Evolutionary conservation across 768 basidiomycete species (phyloP).

Genomic region (Phylloporus arenicola): DNA sequence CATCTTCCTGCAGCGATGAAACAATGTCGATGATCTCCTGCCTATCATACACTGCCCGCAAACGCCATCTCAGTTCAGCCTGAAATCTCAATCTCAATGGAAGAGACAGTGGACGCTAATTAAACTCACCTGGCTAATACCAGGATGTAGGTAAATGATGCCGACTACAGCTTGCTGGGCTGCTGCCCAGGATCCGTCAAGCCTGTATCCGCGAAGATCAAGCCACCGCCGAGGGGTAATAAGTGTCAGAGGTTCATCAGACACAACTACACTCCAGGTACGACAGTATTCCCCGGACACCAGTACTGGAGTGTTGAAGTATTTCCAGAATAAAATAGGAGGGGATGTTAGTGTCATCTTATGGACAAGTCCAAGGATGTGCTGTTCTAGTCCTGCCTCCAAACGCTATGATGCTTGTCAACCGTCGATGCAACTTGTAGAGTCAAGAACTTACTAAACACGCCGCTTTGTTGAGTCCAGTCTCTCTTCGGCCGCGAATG

Average conservation of each 20-base stretch:
- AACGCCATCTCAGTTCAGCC: conserved; percentile 67
- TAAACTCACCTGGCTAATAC: conserved; percentile 59
- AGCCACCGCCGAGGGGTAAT: conserved; percentile 73
- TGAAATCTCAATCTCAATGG: conserved; percentile 24
- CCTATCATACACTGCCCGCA: conserved; percentile 68
- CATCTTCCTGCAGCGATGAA: conserved; percentile 47
- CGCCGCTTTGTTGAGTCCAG: conserved; percentile 26
- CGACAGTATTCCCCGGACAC: conserved; percentile 49
- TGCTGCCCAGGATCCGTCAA: conserved; percentile 66
- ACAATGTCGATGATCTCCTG: conserved; percentile 68
- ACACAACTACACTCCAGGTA: conserved; percentile 54
- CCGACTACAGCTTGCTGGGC: conserved; percentile 65
- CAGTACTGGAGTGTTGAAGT: conserved; percentile 52
- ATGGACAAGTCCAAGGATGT: conserved; percentile 31
- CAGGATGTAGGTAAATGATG: conserved; percentile 62
- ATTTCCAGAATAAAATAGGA: conserved; percentile 63
- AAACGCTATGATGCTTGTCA: conserved; percentile 7
- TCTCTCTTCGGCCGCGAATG: conserved; percentile 12
- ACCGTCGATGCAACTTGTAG: neutral
- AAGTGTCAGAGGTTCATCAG: conserved; percentile 39
- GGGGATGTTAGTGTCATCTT: conserved; percentile 42
- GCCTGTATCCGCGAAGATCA: conserved; percentile 57
- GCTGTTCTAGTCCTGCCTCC: conserved; percentile 15
- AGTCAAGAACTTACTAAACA: conserved; percentile 28
- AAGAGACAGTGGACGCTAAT: conserved; percentile 1